Conservation (phyloP, 129 eudicot genomes). For the Calendula officinalis region DNA sequence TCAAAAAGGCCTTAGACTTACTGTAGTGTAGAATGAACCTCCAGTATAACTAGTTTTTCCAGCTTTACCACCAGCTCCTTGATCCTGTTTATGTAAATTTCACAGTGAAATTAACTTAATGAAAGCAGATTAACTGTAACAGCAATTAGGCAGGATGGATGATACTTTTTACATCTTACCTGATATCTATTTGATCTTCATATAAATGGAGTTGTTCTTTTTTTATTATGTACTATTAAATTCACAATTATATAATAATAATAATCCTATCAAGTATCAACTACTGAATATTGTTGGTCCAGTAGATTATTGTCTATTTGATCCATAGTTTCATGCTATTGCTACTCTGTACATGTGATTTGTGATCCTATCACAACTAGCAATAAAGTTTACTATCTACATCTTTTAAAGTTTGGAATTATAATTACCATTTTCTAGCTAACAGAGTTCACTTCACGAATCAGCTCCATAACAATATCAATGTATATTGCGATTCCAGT, state of each 20-base stretch:
- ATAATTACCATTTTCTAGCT: neutral
- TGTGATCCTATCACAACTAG: conserved; percentile 3
- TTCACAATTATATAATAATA: conserved; percentile 8
- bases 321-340: neutral
- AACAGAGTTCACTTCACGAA: conserved; percentile 9
- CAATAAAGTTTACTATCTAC: conserved; percentile 6
- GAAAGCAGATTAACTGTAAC: neutral
- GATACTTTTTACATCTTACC: neutral
- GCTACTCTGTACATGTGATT: conserved; percentile 1
- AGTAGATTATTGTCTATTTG: neutral
- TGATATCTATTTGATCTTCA: neutral
- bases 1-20: conserved; percentile 26
- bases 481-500: neutral
- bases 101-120: neutral
- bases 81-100: conserved; percentile 33
- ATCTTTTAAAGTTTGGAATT: neutral
- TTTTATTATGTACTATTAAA: neutral
- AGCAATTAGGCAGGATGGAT: neutral
- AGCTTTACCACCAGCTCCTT: conserved; percentile 40
- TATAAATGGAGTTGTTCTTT: neutral
- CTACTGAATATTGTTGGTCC: neutral
- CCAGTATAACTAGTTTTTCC: conserved; percentile 47
- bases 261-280: conserved; percentile 9
- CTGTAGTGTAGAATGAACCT: conserved; percentile 58
- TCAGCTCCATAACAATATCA: neutral